Conservation (phyloP, 176 grass and related monocot genomes). For the Aegilops speltoides region DNA sequence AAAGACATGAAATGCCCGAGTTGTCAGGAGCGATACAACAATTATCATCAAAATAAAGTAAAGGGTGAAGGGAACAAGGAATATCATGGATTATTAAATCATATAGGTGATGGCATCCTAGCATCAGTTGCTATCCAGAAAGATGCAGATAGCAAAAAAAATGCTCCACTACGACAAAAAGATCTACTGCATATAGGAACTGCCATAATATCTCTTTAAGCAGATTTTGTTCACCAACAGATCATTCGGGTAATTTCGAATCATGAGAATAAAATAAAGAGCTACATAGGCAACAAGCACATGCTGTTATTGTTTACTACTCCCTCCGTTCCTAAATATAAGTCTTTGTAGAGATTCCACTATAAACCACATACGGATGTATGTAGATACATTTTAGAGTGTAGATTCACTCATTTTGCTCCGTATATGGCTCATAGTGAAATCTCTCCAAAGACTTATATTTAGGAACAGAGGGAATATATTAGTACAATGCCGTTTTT, state of each 20-base stretch:
- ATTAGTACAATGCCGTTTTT: no score
- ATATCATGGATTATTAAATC: constrained; percentile 19
- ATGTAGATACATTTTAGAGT: no score
- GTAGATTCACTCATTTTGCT: no score
- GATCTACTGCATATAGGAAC: constrained; percentile 22
- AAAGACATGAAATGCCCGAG: constrained; percentile 26
- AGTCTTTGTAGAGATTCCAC: no score
- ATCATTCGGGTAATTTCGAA: constrained; percentile 1
- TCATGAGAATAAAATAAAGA: constrained; percentile 5
- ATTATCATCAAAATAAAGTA: constrained; percentile 25
- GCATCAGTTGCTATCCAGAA: constrained; percentile 35
- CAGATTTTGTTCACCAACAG: neutral
- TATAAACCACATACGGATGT: no score
- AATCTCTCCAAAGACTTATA: no score
- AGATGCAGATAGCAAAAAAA: constrained; percentile 27
- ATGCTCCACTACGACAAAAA: constrained; percentile 43
- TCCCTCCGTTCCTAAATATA: no score
- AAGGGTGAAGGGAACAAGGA: constrained; percentile 1
- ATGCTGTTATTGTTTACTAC: neutral
- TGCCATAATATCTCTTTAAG: constrained; percentile 16
- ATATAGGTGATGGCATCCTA: constrained; percentile 1
- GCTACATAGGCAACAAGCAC: neutral
- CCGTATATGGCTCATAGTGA: no score
- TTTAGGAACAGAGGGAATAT: no score
- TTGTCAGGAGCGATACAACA: neutral